phyloP scores from a whole-genome alignment of 192 early-diverging fungal genomes.

The Radiomyces spectabilis region DNA sequence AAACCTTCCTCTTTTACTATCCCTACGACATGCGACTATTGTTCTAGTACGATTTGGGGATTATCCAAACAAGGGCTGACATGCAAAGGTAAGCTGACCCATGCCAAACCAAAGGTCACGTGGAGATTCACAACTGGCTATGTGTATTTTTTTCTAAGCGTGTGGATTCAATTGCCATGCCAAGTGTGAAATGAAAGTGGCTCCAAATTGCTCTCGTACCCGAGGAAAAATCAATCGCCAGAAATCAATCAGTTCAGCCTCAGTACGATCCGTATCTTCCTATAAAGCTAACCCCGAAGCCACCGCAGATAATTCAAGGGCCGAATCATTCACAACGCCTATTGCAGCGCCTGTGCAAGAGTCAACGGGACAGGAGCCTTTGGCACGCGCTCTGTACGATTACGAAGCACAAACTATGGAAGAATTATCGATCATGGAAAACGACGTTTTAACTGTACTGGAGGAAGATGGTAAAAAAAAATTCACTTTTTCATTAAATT shows the following conservation, averaged over 20 bases:
- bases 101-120: neutral
- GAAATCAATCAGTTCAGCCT: neutral
- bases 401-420: conserved; percentile 43
- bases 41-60: conserved; percentile 72
- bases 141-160: conserved; percentile 5
- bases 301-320: neutral
- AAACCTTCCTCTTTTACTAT: conserved; percentile 63
- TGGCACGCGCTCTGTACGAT: conserved; percentile 46
- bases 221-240: conserved; percentile 43
- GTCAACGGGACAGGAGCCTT: neutral
- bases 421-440: conserved; percentile 48
- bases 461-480: conserved; percentile 40
- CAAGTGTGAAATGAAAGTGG: conserved; percentile 75
- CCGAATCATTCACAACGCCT: conserved; percentile 2
- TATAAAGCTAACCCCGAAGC: neutral
- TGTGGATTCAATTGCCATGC: conserved; percentile 72
- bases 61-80: conserved; percentile 63
- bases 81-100: conserved; percentile 39
- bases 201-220: conserved; percentile 54
- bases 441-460: conserved; percentile 46
- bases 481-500: too few species aligned
- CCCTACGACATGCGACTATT: conserved; percentile 70
- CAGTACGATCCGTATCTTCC: neutral
- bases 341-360: too few species aligned
- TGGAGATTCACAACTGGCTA: neutral